Evolutionary conservation across 352 stramenopile species (phyloP).

Genomic region (Phytophthora fragariaefolia): DNA sequence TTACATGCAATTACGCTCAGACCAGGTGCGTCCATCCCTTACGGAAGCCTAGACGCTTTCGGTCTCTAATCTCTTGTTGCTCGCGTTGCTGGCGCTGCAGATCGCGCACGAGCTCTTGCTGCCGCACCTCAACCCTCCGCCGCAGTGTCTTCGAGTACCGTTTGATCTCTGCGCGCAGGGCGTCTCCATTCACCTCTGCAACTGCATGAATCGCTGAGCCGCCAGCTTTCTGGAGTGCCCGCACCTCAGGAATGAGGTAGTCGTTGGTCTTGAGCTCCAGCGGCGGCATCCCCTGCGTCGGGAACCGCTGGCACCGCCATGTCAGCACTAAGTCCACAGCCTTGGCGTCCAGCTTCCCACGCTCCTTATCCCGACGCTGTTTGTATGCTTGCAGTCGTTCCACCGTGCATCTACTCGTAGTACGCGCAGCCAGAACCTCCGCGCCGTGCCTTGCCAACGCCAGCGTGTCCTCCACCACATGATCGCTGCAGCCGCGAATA

Average conservation of each 20-base stretch:
- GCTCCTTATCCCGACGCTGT: conserved; percentile 15
- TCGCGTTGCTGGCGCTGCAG: conserved; percentile 43
- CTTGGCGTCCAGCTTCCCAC: conserved; percentile 24
- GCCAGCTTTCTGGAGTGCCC: conserved; percentile 28
- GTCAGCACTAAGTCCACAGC: conserved; percentile 40
- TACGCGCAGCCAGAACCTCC: conserved; percentile 42
- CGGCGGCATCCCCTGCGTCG: conserved; percentile 46
- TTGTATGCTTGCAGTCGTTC: conserved; percentile 22
- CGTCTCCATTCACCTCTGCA: conserved; percentile 42
- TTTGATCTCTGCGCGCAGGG: conserved; percentile 48
- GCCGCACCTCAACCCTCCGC: conserved; percentile 42
- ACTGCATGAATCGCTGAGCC: conserved; percentile 9
- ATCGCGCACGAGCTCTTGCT: conserved; percentile 42
- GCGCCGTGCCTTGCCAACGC: conserved; percentile 55
- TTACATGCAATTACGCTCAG: too few species aligned
- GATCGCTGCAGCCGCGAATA: conserved; percentile 1
- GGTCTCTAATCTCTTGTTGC: conserved; percentile 46
- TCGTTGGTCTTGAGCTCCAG: conserved; percentile 46
- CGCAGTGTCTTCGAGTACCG: conserved; percentile 49
- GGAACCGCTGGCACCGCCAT: conserved; percentile 57
- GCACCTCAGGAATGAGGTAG: conserved; percentile 50
- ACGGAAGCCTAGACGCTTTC: conserved; percentile 42
- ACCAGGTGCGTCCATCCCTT: conserved; percentile 20
- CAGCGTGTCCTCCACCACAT: conserved; percentile 54
- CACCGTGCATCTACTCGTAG: conserved; percentile 13